These are phyloP conservation scores for Zygosaccharomyces bisporus DNA, from an alignment of 805 yeast genomes.

Conservation along the genomic window DNA sequence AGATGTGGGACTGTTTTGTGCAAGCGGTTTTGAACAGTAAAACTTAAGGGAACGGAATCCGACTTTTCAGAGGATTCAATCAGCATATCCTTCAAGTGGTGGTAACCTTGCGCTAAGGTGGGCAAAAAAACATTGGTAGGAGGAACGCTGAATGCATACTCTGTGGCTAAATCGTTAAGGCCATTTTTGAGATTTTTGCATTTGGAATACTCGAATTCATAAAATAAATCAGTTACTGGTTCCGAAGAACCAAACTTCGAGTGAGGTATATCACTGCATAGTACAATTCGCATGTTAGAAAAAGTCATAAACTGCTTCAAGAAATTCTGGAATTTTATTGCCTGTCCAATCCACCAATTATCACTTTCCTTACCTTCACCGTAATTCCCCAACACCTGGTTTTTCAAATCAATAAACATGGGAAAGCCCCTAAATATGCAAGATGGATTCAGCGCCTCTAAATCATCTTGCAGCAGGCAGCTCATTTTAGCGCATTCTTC, in stretches of 20 bases:
- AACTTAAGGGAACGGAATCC: conserved; percentile 33
- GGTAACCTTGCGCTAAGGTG: conserved; percentile 7
- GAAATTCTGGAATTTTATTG: conserved; percentile 37
- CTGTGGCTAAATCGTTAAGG: neutral
- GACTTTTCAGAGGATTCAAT: conserved; percentile 24
- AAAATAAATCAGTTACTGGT: conserved; percentile 37
- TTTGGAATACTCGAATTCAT: conserved; percentile 42
- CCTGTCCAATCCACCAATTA: conserved; percentile 43
- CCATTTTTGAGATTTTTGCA: conserved; percentile 12
- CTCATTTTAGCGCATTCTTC: conserved; percentile 45
- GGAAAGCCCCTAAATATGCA: conserved; percentile 46
- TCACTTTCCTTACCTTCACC: conserved; percentile 35
- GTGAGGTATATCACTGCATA: conserved; percentile 32
- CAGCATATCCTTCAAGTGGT: conserved; percentile 24
- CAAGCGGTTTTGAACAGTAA: conserved; percentile 32
- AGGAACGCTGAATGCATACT: conserved; percentile 14
- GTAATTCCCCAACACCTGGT: conserved; percentile 12
- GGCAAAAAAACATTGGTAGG: conserved; percentile 19
- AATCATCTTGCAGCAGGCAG: conserved; percentile 41
- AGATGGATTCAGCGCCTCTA: conserved; percentile 30
- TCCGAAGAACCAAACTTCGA: conserved; percentile 2
- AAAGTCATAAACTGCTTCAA: conserved; percentile 30
- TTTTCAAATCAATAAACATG: conserved; percentile 25
- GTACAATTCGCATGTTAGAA: conserved; percentile 36
- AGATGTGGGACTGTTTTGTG: conserved; percentile 37